Evolutionary conservation across 2,329 filamentous ascomycete genomes (phyloP), one percentile per base, ranked within the genome.

Genomic region (Talaromyces islandicus): DNA sequence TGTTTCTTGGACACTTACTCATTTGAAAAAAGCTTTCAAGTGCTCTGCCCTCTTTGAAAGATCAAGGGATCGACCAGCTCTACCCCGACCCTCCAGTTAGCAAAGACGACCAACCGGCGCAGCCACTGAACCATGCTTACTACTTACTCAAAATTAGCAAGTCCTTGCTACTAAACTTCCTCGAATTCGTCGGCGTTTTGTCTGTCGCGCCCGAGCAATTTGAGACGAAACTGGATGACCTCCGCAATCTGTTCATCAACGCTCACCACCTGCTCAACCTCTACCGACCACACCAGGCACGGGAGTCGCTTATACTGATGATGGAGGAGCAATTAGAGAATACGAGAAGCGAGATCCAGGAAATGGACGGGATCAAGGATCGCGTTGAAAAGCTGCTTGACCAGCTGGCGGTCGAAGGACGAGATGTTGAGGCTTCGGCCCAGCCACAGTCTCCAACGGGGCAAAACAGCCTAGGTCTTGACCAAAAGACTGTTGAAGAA

Each of bases 181-280:
- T 97, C 51, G 91, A 96, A 70, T 83, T 97, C 5, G 79, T 89
- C 0, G 91, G 91, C 25, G 79, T 89, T 14, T 79, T 95, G 60
- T 82, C 84, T 10, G 75, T 84, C n/a, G 82, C 88, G 52, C 89
- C 91, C 0, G 80, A 82, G 50, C 78, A 88, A 71, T 88, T 86
- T 56, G 80, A 83, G 27, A 82, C 85, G 48, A 96, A 96, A 71
- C 82, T 93, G 52, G 80, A 85, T 51, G 89, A 97, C 72, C 76
- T 99, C 32, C 83, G 89, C 68, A 92, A 88, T 17, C 78, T 97
- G 29, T 88, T 96, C 64, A 87, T 93, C 73, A 97, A 97, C 73
- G 89, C 95, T 69, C 92, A 97, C 75, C 91, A 95, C 69, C 83
- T 96, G 58, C 86, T 97, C 65, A 99, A 99, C 73, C 88, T 96